Percentiles rank a stretch among this genome's conserved stretches.
Evolutionary conservation across 345 rosid species (phyloP).

Genomic region (Arabidopsis suecica): DNA sequence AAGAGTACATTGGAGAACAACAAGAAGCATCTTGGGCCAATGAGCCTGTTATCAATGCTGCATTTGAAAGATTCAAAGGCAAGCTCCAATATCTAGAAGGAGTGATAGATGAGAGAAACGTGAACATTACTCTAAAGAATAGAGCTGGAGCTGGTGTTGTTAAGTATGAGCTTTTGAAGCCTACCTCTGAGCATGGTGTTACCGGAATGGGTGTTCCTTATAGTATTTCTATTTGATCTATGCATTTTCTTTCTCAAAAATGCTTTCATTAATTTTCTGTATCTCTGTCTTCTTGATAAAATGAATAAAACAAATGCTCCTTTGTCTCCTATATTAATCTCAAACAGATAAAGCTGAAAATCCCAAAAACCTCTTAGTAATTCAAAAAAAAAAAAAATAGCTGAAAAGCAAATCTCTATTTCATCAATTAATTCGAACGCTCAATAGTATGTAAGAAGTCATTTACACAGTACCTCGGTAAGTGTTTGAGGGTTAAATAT

Average conservation of each 20-base stretch:
- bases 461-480: too few species aligned
- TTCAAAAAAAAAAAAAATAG: too few species aligned
- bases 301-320: too few species aligned
- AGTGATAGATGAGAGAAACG: conserved; percentile 46
- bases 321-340: too few species aligned
- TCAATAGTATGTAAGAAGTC: too few species aligned
- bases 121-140: conserved; percentile 39
- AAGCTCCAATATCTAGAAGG: conserved; percentile 42
- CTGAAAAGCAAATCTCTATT: too few species aligned
- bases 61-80: conserved; percentile 39
- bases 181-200: conserved; percentile 35
- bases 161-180: conserved; percentile 49
- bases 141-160: conserved; percentile 49
- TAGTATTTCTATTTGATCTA: conserved; percentile 40
- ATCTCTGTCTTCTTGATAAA: too few species aligned
- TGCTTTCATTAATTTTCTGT: too few species aligned
- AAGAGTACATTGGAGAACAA: conserved; percentile 43
- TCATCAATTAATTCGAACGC: too few species aligned
- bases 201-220: conserved; percentile 46
- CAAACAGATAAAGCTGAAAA: too few species aligned
- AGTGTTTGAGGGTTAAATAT: too few species aligned
- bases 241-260: neutral
- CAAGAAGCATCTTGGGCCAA: conserved; percentile 39
- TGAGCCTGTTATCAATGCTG: conserved; percentile 39
- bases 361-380: too few species aligned